Evolutionary conservation across 2,329 filamentous ascomycete species (phyloP).

Genomic region (Sporothrix euskadiensis): DNA sequence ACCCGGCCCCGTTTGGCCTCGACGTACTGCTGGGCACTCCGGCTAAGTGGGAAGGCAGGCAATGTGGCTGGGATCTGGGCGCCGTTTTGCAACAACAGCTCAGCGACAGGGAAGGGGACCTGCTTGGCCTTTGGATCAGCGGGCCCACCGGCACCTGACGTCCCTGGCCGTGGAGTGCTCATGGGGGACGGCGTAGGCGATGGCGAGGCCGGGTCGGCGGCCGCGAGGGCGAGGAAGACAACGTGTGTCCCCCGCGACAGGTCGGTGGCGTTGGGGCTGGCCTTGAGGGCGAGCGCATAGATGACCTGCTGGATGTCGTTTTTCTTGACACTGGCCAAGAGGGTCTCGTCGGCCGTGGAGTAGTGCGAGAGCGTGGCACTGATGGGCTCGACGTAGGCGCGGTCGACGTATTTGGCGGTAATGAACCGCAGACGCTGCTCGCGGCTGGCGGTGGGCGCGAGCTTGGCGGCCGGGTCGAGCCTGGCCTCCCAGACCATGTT

Average conservation of each 20-base stretch:
- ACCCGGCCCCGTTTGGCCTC: slow-evolving; percentile 68
- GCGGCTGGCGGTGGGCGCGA: slow-evolving; percentile 72
- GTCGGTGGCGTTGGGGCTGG: slow-evolving; percentile 84
- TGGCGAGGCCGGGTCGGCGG: slow-evolving; percentile 85
- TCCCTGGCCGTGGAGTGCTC: background rate
- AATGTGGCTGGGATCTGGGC: slow-evolving; percentile 76
- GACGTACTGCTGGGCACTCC: slow-evolving; percentile 77
- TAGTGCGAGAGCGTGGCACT: slow-evolving; percentile 75
- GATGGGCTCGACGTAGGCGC: slow-evolving; percentile 75
- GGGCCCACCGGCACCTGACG: background rate
- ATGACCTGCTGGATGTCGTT: slow-evolving; percentile 94
- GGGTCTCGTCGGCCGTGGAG: slow-evolving; percentile 77
- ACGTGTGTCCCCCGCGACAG: slow-evolving; percentile 85
- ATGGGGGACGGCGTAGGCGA: slow-evolving; percentile 44
- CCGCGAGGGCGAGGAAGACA: slow-evolving; percentile 86
- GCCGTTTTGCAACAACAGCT: slow-evolving; percentile 89
- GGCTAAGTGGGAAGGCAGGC: slow-evolving; percentile 80
- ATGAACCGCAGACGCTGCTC: slow-evolving; percentile 95
- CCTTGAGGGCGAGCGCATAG: slow-evolving; percentile 81
- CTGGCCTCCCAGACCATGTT: slow-evolving; percentile 96
- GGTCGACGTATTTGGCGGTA: slow-evolving; percentile 88
- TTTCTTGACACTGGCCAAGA: slow-evolving; percentile 90
- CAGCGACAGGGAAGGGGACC: slow-evolving; percentile 82
- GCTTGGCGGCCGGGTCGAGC: slow-evolving; percentile 73
- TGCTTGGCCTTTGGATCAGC: slow-evolving; percentile 50